A percentile compares a stretch with the other conserved stretches of the same genome.
phyloP scores from a whole-genome alignment of 805 yeast genomes.

The Candida sanyiensis region DNA sequence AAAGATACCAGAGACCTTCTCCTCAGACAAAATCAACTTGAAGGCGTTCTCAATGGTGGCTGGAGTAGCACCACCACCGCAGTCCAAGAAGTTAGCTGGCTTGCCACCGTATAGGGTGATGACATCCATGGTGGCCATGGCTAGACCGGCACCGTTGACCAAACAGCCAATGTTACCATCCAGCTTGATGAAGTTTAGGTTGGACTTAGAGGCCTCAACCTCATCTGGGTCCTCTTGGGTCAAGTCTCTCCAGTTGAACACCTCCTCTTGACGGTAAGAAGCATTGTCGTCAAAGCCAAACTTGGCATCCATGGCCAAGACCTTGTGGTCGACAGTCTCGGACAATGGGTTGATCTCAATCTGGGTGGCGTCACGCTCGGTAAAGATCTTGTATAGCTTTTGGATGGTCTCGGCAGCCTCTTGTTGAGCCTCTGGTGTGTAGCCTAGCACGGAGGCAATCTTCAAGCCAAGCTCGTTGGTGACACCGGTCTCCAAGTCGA shows the following conservation, averaged over 20 bases:
- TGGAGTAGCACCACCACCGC: constrained; percentile 99
- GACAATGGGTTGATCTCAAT: constrained; percentile 97
- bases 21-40: constrained; percentile 84
- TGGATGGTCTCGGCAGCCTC: constrained; percentile 85
- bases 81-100: constrained; percentile 98
- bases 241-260: constrained; percentile 93
- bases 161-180: constrained; percentile 98
- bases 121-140: constrained; percentile 99
- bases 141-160: constrained; percentile 99
- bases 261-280: constrained; percentile 87
- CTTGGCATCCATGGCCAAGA: constrained; percentile 98
- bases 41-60: constrained; percentile 96
- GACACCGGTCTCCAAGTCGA: constrained; percentile 74
- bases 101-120: constrained; percentile 96
- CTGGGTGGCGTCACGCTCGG: constrained; percentile 93
- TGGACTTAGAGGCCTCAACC: constrained; percentile 83
- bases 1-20: constrained; percentile 87
- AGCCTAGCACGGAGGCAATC: constrained; percentile 78
- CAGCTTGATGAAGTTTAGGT: constrained; percentile 92
- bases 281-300: constrained; percentile 98
- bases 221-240: constrained; percentile 98
- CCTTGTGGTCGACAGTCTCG: constrained; percentile 85
- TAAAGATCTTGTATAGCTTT: constrained; percentile 83
- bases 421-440: constrained; percentile 66
- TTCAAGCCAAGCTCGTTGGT: constrained; percentile 68